These are phyloP conservation scores for Vanderwaltozyma verrucispora DNA, from an alignment of 805 yeast species.

Conservation along the genomic window DNA sequence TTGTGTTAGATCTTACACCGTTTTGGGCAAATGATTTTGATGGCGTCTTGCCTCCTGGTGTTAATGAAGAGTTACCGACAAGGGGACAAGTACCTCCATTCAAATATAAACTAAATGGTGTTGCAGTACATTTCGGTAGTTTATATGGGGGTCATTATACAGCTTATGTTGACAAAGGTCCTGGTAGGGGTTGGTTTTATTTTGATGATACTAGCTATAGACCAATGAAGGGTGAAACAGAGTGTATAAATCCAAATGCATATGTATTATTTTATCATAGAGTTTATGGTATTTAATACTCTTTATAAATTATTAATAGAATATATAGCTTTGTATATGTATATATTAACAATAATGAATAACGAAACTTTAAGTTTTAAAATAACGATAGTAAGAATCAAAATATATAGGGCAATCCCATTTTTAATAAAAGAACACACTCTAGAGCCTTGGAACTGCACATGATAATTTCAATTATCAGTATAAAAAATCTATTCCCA, in stretches of 20 bases:
- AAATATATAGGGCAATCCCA: too few relatives aligned
- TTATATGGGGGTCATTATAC: conserved; percentile 87
- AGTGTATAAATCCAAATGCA: conserved; percentile 63
- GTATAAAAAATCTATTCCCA: conserved; percentile 45
- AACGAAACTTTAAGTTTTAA: too few relatives aligned
- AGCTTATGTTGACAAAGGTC: conserved; percentile 58
- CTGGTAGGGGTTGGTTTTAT: conserved; percentile 58
- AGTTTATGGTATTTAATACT: conserved; percentile 8
- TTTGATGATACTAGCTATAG: conserved; percentile 73
- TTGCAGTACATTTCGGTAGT: conserved; percentile 76
- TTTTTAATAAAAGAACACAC: too few relatives aligned
- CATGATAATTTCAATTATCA: too few relatives aligned
- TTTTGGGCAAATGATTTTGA: conserved; percentile 48
- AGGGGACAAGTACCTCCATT: conserved; percentile 78
- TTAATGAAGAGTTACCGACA: conserved; percentile 40
- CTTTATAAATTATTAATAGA: neutral
- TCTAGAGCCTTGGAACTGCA: too few relatives aligned
- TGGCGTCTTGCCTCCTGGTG: conserved; percentile 19
- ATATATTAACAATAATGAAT: too few relatives aligned
- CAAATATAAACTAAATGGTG: conserved; percentile 64
- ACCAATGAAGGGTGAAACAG: conserved; percentile 36
- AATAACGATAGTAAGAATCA: too few relatives aligned
- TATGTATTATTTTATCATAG: conserved; percentile 73
- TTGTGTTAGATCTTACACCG: conserved; percentile 50
- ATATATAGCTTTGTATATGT: neutral